A percentile compares a stretch with the other conserved stretches of the same genome.
phyloP scores from a whole-genome alignment of 345 rosid genomes.

The Aurinia saxatilis region DNA sequence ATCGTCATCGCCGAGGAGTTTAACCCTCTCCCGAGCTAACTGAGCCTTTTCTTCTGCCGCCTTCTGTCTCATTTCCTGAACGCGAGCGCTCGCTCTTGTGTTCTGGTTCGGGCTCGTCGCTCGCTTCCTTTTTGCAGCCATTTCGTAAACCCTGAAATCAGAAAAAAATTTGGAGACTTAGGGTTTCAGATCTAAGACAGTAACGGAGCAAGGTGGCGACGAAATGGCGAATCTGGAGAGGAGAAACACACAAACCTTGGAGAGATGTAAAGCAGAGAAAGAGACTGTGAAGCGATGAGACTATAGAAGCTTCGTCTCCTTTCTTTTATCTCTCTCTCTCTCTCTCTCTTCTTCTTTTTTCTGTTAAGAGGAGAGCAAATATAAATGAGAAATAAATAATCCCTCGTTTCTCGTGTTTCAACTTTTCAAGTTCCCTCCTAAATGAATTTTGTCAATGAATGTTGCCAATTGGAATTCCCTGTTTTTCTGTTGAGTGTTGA shows the following conservation, averaged over 20 bases:
- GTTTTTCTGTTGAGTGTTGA: no score
- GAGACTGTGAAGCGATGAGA: background rate
- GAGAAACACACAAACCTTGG: background rate
- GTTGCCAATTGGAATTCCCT: background rate
- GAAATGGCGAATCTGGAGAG: background rate
- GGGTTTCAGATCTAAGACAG: background rate
- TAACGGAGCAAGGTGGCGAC: background rate
- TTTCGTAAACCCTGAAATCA: background rate
- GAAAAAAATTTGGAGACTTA: background rate
- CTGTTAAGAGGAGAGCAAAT: background rate
- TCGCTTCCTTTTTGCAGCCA: slow-evolving; percentile 8
- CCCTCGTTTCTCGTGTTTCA: background rate
- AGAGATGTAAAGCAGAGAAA: background rate
- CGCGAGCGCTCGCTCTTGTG: slow-evolving; percentile 34
- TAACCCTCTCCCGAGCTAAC: slow-evolving; percentile 35
- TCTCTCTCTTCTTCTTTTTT: background rate
- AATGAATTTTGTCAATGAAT: background rate
- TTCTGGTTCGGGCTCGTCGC: background rate
- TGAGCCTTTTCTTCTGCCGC: slow-evolving; percentile 44
- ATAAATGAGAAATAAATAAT: background rate
- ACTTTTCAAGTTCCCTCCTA: slow-evolving; percentile 22
- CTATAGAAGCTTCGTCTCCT: background rate
- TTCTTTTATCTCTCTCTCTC: background rate
- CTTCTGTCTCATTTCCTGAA: slow-evolving; percentile 24
- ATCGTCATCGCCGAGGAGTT: slow-evolving; percentile 26